A percentile compares a stretch with the other conserved stretches of the same genome.
Conservation (phyloP, 2,329 filamentous ascomycete species). For the Fusarium pilosicola region DNA sequence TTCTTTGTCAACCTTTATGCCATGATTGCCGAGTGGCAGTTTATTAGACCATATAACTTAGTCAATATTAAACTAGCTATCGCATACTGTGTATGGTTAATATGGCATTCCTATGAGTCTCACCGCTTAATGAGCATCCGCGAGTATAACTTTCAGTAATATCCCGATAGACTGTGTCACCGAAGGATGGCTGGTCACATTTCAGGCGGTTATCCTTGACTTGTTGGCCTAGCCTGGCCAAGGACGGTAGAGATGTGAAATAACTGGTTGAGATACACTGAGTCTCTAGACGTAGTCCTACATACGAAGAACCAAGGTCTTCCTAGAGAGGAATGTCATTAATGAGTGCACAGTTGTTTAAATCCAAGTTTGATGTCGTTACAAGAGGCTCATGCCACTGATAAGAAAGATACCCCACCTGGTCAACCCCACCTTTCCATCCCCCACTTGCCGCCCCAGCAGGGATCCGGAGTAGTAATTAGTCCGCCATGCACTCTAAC, state of each 20-base stretch:
- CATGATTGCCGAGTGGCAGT: not conserved
- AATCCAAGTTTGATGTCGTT: not conserved
- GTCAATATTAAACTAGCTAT: not conserved
- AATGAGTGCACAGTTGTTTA: not conserved
- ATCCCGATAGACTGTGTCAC: not conserved
- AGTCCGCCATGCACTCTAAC: constrained; percentile 2
- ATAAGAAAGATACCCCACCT: constrained; percentile 23
- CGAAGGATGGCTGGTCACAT: not conserved
- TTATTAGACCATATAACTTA: too few relatives aligned
- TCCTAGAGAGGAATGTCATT: not conserved
- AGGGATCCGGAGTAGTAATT: constrained; percentile 24
- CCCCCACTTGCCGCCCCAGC: constrained; percentile 21
- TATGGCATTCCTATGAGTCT: not conserved
- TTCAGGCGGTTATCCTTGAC: not conserved
- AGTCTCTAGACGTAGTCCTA: not conserved
- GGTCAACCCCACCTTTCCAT: not conserved
- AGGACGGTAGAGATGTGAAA: not conserved
- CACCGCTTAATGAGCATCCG: not conserved
- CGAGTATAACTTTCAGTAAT: not conserved
- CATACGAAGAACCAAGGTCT: too few relatives aligned
- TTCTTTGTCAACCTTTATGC: not conserved
- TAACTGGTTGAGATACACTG: too few relatives aligned
- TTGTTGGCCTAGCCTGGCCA: not conserved
- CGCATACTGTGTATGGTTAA: too few relatives aligned
- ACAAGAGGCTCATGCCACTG: not conserved